A percentile compares a stretch with the other conserved stretches of the same genome.
Conservation (phyloP, 768 basidiomycete species). For the Hypsizygus marmoreus region DNA sequence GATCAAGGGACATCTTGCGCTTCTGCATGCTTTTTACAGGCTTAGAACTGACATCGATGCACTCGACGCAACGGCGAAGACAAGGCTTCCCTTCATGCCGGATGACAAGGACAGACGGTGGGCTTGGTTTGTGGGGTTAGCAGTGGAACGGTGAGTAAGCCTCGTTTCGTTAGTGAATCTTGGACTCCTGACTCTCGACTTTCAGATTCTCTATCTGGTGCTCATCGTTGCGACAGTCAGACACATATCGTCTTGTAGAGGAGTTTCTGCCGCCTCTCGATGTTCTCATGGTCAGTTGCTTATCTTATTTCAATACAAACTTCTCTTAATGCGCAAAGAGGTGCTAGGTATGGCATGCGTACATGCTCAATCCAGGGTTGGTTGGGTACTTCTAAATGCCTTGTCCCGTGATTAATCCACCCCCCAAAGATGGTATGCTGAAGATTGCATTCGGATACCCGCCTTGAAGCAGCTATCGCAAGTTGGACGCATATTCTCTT, state of each 20-base stretch:
- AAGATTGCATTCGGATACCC: conserved; percentile 10
- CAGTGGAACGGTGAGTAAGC: conserved; percentile 11
- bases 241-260: background rate
- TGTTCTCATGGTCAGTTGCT: conserved; percentile 2
- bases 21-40: conserved; percentile 11
- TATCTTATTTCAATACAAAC: background rate
- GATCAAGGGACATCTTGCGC: conserved; percentile 15
- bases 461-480: background rate
- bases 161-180: background rate
- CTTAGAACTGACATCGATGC: conserved; percentile 10
- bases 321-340: background rate
- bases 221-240: conserved; percentile 4
- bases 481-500: conserved; percentile 1
- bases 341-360: conserved; percentile 17
- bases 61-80: background rate
- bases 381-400: background rate
- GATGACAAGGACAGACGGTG: conserved; percentile 11
- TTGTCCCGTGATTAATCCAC: background rate
- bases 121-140: conserved; percentile 16
- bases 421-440: conserved; percentile 17
- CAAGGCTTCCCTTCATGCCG: conserved; percentile 2
- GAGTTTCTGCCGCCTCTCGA: conserved; percentile 17
- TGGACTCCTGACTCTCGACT: background rate
- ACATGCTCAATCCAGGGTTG: conserved; percentile 18
- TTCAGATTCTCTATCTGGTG: conserved; percentile 18